phyloP scores from a whole-genome alignment of 805 yeast genomes.

The Myxozyma vanderwaltii region DNA sequence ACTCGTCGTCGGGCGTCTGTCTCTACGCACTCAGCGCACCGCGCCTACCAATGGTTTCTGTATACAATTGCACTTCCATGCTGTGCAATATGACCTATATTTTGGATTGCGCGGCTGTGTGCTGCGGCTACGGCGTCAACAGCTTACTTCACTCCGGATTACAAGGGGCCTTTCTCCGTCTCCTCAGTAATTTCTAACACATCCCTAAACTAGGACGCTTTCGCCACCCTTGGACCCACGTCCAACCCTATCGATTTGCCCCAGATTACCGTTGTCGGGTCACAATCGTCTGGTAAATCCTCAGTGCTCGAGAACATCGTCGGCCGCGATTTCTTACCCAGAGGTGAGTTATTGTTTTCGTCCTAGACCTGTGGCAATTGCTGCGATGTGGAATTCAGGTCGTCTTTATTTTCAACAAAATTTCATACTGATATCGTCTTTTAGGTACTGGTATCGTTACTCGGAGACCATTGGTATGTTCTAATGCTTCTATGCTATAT shows the following conservation, averaged over 20 bases:
- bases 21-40: neutral
- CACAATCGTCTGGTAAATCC: slow-evolving; percentile 86
- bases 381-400: neutral
- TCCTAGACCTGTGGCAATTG: neutral
- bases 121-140: too few relatives aligned
- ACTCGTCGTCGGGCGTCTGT: neutral
- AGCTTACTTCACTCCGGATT: too few relatives aligned
- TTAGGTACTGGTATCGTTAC: slow-evolving; percentile 80
- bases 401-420: neutral
- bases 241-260: slow-evolving; percentile 92
- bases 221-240: slow-evolving; percentile 93
- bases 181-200: neutral
- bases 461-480: slow-evolving; percentile 69
- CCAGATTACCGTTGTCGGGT: slow-evolving; percentile 93
- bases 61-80: neutral
- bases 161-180: neutral
- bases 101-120: too few relatives aligned
- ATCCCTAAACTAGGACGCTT: slow-evolving; percentile 69
- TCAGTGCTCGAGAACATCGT: slow-evolving; percentile 89
- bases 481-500: neutral
- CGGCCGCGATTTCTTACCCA: slow-evolving; percentile 85
- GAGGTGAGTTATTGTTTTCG: slow-evolving; percentile 53
- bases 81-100: neutral
- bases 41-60: neutral
- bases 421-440: neutral